Conservation (phyloP, 148 eudicot genomes). For the Fagopyrum esculentum region DNA sequence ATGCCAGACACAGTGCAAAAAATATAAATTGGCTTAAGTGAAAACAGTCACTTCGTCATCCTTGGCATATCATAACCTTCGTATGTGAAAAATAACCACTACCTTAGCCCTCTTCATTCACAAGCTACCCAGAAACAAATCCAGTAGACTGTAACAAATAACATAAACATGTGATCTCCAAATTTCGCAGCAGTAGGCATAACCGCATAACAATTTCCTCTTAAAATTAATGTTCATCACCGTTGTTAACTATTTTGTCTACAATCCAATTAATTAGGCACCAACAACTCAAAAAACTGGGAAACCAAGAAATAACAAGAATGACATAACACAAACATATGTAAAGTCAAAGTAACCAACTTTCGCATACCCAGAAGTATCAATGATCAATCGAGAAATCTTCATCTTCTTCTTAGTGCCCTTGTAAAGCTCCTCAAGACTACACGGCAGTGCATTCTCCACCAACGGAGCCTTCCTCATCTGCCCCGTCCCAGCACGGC, state of each 20-base stretch:
- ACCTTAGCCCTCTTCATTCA: too few relatives aligned
- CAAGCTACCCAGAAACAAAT: too few relatives aligned
- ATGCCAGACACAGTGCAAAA: not conserved
- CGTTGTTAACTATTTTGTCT: too few relatives aligned
- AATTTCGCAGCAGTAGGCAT: too few relatives aligned
- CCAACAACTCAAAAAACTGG: not conserved
- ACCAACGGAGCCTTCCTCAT: conserved; percentile 61
- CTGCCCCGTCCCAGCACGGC: conserved; percentile 5
- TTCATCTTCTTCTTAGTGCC: conserved; percentile 92
- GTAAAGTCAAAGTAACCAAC: not conserved
- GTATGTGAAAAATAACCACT: too few relatives aligned
- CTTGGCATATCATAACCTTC: too few relatives aligned
- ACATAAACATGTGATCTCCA: too few relatives aligned
- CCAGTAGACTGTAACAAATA: too few relatives aligned
- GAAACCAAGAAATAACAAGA: not conserved
- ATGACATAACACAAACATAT: not conserved
- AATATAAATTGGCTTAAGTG: too few relatives aligned
- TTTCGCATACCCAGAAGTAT: conserved; percentile 48
- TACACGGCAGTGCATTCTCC: conserved; percentile 70
- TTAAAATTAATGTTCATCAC: too few relatives aligned
- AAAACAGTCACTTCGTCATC: too few relatives aligned
- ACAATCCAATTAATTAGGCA: not conserved
- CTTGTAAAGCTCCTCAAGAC: conserved; percentile 69
- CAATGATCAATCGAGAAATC: conserved; percentile 63
- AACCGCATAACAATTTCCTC: too few relatives aligned